A percentile compares a stretch with the other conserved stretches of the same genome.
Conservation (phyloP, 2,329 filamentous ascomycete species). For the Beauveria bassiana region DNA sequence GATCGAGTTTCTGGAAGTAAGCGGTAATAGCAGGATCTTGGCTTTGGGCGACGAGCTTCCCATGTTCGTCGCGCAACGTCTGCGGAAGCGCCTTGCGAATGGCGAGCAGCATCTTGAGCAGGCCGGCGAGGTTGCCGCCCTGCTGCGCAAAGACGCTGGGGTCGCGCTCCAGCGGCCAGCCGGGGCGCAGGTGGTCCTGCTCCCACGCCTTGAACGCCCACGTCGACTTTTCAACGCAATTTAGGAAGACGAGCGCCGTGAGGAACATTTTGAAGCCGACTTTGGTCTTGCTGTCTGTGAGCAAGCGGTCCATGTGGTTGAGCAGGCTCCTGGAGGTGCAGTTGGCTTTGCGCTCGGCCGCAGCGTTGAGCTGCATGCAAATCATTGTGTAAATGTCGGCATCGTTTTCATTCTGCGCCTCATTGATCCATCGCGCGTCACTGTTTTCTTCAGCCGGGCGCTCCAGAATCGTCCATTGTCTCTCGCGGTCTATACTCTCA, state of each 20-base stretch:
- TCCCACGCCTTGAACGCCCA: slow-evolving; percentile 65
- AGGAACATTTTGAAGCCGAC: slow-evolving; percentile 55
- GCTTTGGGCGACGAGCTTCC: slow-evolving; percentile 40
- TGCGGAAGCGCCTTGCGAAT: slow-evolving; percentile 53
- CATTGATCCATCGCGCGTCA: slow-evolving; percentile 40
- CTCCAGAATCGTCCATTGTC: slow-evolving; percentile 51
- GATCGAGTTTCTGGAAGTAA: slow-evolving; percentile 49
- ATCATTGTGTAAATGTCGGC: slow-evolving; percentile 54
- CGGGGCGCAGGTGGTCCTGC: slow-evolving; percentile 48
- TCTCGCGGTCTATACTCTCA: slow-evolving; percentile 57
- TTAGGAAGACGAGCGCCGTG: slow-evolving; percentile 53
- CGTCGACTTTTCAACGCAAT: slow-evolving; percentile 59
- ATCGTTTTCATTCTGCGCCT: slow-evolving; percentile 39
- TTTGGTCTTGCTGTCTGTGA: slow-evolving; percentile 54
- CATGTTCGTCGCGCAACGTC: slow-evolving; percentile 38
- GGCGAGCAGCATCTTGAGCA: slow-evolving; percentile 54
- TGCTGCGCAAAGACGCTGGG: slow-evolving; percentile 51
- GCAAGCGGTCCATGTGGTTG: slow-evolving; percentile 51
- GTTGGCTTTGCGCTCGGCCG: slow-evolving; percentile 56
- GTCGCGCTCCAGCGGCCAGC: slow-evolving; percentile 53
- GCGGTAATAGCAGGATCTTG: slow-evolving; percentile 36
- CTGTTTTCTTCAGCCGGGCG: slow-evolving; percentile 35
- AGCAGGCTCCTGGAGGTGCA: slow-evolving; percentile 50
- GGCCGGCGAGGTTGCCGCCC: slow-evolving; percentile 48
- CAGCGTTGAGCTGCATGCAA: slow-evolving; percentile 56